Base-by-base conservation (phyloP, 352 stramenopile species). In the Globisporangium viniferum region DNA sequence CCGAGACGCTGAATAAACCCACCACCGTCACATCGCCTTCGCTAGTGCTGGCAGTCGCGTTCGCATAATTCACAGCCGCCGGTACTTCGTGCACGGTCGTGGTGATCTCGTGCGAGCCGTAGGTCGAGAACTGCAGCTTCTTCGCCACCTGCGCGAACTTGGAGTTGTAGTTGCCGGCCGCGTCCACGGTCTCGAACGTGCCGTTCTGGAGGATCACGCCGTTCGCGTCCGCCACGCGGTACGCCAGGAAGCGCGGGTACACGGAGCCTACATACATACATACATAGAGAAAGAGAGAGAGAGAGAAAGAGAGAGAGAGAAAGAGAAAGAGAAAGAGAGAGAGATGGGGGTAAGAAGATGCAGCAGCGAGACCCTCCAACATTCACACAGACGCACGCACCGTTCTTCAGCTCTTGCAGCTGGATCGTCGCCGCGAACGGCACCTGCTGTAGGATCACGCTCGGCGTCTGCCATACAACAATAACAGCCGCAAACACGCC, bases 371-470 rank as follows among this genome's bases (percentile, higher is more conserved):
- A 51, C 18, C 15, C 15, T n/a, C 44, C 5, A 7, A 3, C 41
- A 57, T 57, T 29, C 53, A 59, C 15, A 39, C 53, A 59, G 5
- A 41, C 15, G 10, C 5, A 39, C 67, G 46, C 29, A 90, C 86
- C 86, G 67, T 94, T 94, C 73, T 90, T 91, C 59, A 93, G 79
- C 66, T 86, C 77, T 3, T 75, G 77, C 14, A 94, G 70, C 62
- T 88, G 64, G 58, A 94, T 90, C 31, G 78, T 84, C 46, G 76
- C 83, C 10, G 81, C 68, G 41, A 94, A 94, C 35, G 79, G 66
- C 62, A 94, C 85, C 56, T 90, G 76, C 56, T 84, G 75, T 44
- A 94, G 71, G 57, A 94, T 89, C 61, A 94, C 86, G 20, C 65
- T 88, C 36, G 86, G 86, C 18, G 75, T 88, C 75, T 90, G 59